Conservation (phyloP, 2,329 filamentous ascomycete genomes). For the Colletotrichum sp. region DNA sequence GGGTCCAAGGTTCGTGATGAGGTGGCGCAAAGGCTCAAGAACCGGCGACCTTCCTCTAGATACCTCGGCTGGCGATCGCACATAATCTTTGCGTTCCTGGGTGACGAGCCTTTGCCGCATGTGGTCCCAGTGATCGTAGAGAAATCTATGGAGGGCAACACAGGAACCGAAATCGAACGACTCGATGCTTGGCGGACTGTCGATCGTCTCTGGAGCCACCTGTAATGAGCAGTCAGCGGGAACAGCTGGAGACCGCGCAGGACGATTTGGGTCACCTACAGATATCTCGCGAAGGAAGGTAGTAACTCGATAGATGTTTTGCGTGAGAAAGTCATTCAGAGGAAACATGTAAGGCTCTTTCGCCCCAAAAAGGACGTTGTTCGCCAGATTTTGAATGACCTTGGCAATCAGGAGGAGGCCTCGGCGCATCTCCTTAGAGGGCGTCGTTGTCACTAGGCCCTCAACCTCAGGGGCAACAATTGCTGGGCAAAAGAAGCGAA, state of each 20-base stretch:
- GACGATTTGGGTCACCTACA: constrained; percentile 44
- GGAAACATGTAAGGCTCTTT: constrained; percentile 78
- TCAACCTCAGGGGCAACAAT: constrained; percentile 74
- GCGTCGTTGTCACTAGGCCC: constrained; percentile 64
- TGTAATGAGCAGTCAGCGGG: constrained; percentile 18
- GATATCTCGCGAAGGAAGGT: constrained; percentile 72
- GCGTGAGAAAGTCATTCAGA: constrained; percentile 70
- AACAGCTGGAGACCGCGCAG: background rate
- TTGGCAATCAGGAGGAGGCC: constrained; percentile 74
- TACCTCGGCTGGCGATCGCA: constrained; percentile 60
- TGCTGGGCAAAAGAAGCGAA: constrained; percentile 75
- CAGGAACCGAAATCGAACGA: constrained; percentile 75
- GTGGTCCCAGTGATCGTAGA: constrained; percentile 76
- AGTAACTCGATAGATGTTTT: constrained; percentile 72
- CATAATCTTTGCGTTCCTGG: constrained; percentile 61
- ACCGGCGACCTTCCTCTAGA: constrained; percentile 58
- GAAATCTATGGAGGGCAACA: constrained; percentile 70
- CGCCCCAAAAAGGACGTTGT: constrained; percentile 74
- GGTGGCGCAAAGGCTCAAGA: constrained; percentile 63
- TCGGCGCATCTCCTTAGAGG: constrained; percentile 72
- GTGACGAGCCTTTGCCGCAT: constrained; percentile 68
- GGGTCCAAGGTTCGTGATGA: constrained; percentile 71
- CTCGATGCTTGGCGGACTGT: constrained; percentile 47
- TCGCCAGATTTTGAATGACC: constrained; percentile 74
- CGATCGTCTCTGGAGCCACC: constrained; percentile 54